Evolutionary conservation across 2,329 filamentous ascomycete species (phyloP), one percentile per base, ranked within the genome.

Genomic region (Stachybotrys echinatus): DNA sequence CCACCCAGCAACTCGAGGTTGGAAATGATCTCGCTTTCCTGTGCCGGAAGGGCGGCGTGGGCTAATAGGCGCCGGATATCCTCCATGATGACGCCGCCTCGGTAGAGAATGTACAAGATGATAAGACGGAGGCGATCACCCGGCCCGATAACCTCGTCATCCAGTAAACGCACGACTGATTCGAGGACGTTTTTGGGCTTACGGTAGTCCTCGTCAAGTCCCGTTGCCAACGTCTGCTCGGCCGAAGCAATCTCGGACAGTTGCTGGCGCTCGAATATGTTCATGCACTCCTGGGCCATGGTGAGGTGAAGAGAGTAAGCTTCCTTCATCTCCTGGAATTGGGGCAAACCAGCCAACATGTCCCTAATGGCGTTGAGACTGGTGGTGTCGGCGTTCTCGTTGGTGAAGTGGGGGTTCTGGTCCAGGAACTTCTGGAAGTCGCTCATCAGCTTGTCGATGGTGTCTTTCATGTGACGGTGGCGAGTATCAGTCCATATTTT

Each of bases 241-340:
- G 92, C 80, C 0, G 88, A 87, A 12, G 91, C 91, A 51, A 97
- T 77, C 62, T 99, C 94, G 6, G 88, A 80, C 6, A 99, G 76
- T 63, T 95, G 96, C 65, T 86, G 82, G 48, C 83, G 75, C 64
- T 95, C 85, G 61, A 99, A 99, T 37, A 88, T 82, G 59, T 90
- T 90, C 92, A 97, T 97, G 65, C 91, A 95, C 65, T 96, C 91
- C 65, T 96, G 88, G 2, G 94, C 94, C 92, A 99, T 97, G 58
- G 85, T 92, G 40, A 99, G 76, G 69, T 99, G 94, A 48, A 99
- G 74, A 0, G 92, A 94, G 67, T 97, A 99, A 2, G 89, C 86
- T 64, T 95, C 90, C 67, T 97, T 96, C 77, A 94, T 89, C 68
- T 95, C 88, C 62, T 95, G 89, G 62, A 96, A 99, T 63, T 97